Evolutionary conservation across 2,329 filamentous ascomycete genomes (phyloP), one percentile per base, ranked within the genome.

Genomic region (Aspergillus calidoustus): DNA sequence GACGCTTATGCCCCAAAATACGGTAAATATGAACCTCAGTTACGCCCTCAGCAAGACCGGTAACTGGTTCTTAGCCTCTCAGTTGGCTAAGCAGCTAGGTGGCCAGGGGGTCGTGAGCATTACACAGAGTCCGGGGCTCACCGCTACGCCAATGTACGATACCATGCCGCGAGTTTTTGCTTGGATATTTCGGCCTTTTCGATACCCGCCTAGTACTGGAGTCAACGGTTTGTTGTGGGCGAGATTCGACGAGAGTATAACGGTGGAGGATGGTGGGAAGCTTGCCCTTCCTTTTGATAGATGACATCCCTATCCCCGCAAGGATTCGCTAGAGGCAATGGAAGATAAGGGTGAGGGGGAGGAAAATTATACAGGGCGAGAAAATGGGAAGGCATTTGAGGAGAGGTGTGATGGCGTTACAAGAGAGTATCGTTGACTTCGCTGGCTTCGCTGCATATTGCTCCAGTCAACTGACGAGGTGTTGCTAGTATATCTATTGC

Each of bases 61-160:
- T 1, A 56, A 48, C 9, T 56, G 53, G 53, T 56, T 56, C 43
- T 46, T 56, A 8, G 43, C 43, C 9, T 43, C 38, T 1, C 53
- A 22, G 5, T 47, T 55, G 3, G 41, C 53, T 4, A 30, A 30
- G 5, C 13, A 17, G 19, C 25, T 56, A 9, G 53, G 28, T 9
- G 13, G 13, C 11, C 44, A 48, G 2, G 43, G 43, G 7, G 53
- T 56, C n/a, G n/a, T 56, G 3, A 47, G 43, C 22, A 31, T 56
- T 15, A 56, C 44, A 3, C 57, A 49, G 43, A 60, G 54, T 19
- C 51, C 57, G 19, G 57, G 57, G n/a, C 54, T 43, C 11, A 54
- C 50, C 9, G 19, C 54, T 31, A 55, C 51, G 7, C n/a, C 15
- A 15, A 54, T 44, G 3, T 60, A 38, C 49, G 51, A 60, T 44